Evolutionary conservation across 306 rosid genomes (phyloP).

Genomic region (Corylus avellana): DNA sequence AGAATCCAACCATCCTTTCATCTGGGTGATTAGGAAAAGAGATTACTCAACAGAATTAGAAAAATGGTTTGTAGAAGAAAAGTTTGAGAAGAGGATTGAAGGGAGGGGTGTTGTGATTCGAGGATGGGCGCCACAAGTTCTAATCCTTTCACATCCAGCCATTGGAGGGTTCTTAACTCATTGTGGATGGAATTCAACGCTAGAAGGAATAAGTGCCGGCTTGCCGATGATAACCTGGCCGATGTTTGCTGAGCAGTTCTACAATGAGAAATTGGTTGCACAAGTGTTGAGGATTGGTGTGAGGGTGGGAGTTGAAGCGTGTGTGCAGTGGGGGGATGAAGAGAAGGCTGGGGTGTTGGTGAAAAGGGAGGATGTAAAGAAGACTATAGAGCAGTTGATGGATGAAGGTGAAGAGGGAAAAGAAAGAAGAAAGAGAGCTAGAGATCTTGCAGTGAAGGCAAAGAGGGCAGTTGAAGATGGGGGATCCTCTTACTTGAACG

Average conservation of each 20-base stretch:
- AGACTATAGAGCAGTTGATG: conserved; percentile 15
- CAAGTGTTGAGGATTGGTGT: conserved; percentile 18
- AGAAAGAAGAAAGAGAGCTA: conserved; percentile 14
- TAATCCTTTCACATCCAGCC: conserved; percentile 50
- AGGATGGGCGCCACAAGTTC: conserved; percentile 71
- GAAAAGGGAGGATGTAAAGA: background rate
- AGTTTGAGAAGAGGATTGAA: conserved; percentile 48
- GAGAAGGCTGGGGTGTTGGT: conserved; percentile 17
- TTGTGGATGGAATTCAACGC: conserved; percentile 67
- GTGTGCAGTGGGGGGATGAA: conserved; percentile 5
- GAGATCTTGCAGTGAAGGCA: background rate
- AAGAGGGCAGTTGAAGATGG: background rate
- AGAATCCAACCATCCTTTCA: conserved; percentile 43
- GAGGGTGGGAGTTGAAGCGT: conserved; percentile 4
- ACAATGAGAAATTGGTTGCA: conserved; percentile 46
- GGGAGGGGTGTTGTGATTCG: conserved; percentile 37
- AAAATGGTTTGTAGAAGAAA: conserved; percentile 39
- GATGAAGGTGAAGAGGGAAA: conserved; percentile 13
- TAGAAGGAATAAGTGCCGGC: conserved; percentile 57
- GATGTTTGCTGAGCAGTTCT: conserved; percentile 59
- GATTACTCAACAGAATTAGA: conserved; percentile 39
- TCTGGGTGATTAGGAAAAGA: conserved; percentile 50
- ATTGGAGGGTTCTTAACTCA: conserved; percentile 69
- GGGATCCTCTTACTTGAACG: background rate
- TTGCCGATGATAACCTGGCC: conserved; percentile 68